These are phyloP conservation scores for Ganoderma leucocontextum DNA, from an alignment of 1,284 basidiomycete genomes.

Conservation along the genomic window DNA sequence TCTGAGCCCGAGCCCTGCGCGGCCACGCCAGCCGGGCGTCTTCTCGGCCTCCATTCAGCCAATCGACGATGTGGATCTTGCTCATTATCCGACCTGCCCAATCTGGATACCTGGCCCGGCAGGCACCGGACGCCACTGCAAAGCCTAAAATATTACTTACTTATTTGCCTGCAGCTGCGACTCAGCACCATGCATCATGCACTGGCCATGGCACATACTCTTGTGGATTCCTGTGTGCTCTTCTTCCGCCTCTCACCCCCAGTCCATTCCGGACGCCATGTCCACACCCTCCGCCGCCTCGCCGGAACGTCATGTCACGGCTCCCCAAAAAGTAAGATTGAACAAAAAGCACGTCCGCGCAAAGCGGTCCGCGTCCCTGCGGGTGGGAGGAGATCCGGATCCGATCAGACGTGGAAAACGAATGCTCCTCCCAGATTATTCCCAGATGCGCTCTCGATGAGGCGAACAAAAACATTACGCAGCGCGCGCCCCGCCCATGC, in stretches of 20 bases:
- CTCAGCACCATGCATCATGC: neutral
- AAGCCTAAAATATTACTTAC: constrained; percentile 23
- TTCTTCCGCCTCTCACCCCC: neutral
- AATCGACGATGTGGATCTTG: constrained; percentile 34
- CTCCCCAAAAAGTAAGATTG: constrained; percentile 15
- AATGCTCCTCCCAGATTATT: neutral
- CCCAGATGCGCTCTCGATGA: constrained; percentile 1
- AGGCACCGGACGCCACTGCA: constrained; percentile 15
- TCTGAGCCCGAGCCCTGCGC: constrained; percentile 1
- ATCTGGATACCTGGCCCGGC: constrained; percentile 27
- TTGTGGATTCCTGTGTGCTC: neutral
- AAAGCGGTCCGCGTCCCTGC: constrained; percentile 27
- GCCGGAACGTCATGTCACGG: neutral
- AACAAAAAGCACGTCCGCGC: constrained; percentile 28
- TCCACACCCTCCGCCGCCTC: neutral
- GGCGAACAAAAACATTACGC: constrained; percentile 19
- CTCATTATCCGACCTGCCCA: constrained; percentile 9
- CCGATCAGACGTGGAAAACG: constrained; percentile 25
- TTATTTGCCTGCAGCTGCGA: neutral
- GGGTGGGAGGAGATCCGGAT: constrained; percentile 29
- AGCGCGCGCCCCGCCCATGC: constrained; percentile 7
- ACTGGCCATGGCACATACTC: too few relatives aligned
- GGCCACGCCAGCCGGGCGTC: constrained; percentile 22
- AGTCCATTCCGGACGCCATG: neutral
- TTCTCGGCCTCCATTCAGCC: constrained; percentile 19